phyloP scores from a whole-genome alignment of 345 rosid genomes.

The Erodium maritimum region DNA sequence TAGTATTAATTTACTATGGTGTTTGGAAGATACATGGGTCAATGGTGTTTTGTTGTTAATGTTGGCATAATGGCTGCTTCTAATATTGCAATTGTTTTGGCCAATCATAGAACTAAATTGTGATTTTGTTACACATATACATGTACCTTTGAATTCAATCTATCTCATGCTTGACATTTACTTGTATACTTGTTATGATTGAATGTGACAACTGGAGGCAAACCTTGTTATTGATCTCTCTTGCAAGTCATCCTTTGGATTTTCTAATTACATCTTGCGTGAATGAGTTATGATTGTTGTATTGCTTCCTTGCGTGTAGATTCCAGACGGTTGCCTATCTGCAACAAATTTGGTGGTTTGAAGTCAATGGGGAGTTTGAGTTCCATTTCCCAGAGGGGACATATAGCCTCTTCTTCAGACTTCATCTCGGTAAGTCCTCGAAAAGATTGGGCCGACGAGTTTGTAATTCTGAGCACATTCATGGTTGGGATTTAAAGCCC shows the following conservation, averaged over 20 bases:
- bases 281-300: not conserved
- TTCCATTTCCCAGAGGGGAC: slow-evolving; percentile 67
- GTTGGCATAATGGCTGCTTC: not conserved
- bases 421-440: slow-evolving; percentile 50
- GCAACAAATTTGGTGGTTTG: slow-evolving; percentile 96
- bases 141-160: not conserved
- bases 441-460: slow-evolving; percentile 66
- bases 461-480: slow-evolving; percentile 62
- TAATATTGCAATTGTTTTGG: not conserved
- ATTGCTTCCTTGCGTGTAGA: slow-evolving; percentile 20
- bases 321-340: slow-evolving; percentile 69
- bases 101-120: too few relatives aligned
- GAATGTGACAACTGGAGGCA: too few relatives aligned
- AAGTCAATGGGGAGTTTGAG: slow-evolving; percentile 73
- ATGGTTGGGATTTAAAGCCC: slow-evolving; percentile 86
- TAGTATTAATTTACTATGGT: too few relatives aligned
- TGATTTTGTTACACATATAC: not conserved
- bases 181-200: not conserved
- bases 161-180: not conserved
- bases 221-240: not conserved
- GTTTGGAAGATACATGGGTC: not conserved
- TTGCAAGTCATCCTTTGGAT: not conserved
- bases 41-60: not conserved
- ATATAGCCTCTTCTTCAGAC: slow-evolving; percentile 69
- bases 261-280: too few relatives aligned